A percentile compares a stretch with the other conserved stretches of the same genome.
Evolutionary conservation across 257 asterid genomes (phyloP).

Genomic region (Solanum sitiens): DNA sequence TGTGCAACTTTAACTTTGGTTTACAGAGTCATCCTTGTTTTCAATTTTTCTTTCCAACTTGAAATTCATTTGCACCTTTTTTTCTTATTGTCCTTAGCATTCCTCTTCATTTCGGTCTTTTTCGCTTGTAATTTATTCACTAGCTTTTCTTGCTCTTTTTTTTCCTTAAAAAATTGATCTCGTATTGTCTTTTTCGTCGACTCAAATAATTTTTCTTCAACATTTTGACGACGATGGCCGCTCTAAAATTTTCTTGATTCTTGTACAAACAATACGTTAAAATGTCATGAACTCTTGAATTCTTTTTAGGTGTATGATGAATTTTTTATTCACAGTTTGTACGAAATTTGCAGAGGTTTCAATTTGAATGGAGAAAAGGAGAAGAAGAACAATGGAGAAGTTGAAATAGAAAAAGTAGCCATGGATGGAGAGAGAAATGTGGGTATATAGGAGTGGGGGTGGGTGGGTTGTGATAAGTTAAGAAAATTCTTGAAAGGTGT

Average conservation of each 20-base stretch:
- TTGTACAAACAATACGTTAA: background rate
- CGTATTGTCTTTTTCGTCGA: slow-evolving; percentile 56
- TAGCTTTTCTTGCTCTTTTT: slow-evolving; percentile 53
- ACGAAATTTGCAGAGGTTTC: too few species aligned
- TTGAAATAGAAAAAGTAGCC: too few species aligned
- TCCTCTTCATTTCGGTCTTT: slow-evolving; percentile 91
- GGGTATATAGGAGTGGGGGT: too few species aligned
- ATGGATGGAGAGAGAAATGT: too few species aligned
- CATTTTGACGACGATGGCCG: slow-evolving; percentile 17
- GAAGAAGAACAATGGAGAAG: too few species aligned
- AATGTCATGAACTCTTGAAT: background rate
- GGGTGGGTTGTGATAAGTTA: too few species aligned
- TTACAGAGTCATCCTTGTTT: slow-evolving; percentile 70
- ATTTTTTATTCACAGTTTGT: too few species aligned
- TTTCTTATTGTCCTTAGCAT: slow-evolving; percentile 65
- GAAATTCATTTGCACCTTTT: slow-evolving; percentile 63
- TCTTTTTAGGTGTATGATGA: too few species aligned
- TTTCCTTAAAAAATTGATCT: slow-evolving; percentile 57
- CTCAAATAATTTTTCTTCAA: slow-evolving; percentile 93
- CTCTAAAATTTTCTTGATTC: background rate
- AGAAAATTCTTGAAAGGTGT: too few species aligned
- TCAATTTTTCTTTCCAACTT: slow-evolving; percentile 91
- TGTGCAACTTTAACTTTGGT: slow-evolving; percentile 97
- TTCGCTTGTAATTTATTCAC: slow-evolving; percentile 71
- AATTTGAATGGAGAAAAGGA: too few species aligned